These are phyloP conservation scores for Trichosporon sp. DNA, from an alignment of 1,284 basidiomycete genomes.

Conservation along the genomic window DNA sequence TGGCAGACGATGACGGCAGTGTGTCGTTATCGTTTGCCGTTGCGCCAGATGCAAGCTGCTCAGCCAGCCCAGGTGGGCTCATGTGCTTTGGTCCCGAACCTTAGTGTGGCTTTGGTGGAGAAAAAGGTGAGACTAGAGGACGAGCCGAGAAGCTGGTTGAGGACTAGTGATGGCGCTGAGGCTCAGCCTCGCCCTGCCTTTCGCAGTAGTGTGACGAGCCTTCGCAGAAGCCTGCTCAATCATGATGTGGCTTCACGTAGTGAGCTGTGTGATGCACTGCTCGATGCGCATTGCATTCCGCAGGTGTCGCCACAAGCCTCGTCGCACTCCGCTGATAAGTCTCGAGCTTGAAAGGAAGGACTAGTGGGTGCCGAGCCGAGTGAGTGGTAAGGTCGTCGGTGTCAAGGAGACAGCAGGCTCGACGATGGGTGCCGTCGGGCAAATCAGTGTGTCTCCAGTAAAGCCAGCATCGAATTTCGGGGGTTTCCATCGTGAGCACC, in stretches of 20 bases:
- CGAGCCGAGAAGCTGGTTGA: not conserved
- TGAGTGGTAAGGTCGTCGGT: not conserved
- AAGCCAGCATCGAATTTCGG: too few relatives aligned
- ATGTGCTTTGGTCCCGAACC: not conserved
- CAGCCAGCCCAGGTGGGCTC: not conserved
- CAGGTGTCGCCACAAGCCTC: not conserved
- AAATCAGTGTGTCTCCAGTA: too few relatives aligned
- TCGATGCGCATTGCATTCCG: too few relatives aligned
- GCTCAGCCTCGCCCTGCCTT: not conserved
- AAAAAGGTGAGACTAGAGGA: not conserved
- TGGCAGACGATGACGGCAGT: not conserved
- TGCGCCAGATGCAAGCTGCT: not conserved
- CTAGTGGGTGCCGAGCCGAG: not conserved
- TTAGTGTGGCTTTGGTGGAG: not conserved
- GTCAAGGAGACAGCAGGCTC: not conserved
- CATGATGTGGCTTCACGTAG: too few relatives aligned
- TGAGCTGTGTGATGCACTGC: too few relatives aligned
- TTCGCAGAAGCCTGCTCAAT: too few relatives aligned
- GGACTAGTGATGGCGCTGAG: too few relatives aligned
- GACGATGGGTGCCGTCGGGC: not conserved
- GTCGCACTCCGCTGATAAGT: not conserved
- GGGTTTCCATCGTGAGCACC: not conserved
- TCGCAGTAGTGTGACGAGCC: not conserved
- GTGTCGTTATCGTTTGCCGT: not conserved
- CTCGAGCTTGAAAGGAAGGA: not conserved